A percentile compares a stretch with the other conserved stretches of the same genome.
Evolutionary conservation across 345 rosid species (phyloP).

Genomic region (Passiflora organensis): DNA sequence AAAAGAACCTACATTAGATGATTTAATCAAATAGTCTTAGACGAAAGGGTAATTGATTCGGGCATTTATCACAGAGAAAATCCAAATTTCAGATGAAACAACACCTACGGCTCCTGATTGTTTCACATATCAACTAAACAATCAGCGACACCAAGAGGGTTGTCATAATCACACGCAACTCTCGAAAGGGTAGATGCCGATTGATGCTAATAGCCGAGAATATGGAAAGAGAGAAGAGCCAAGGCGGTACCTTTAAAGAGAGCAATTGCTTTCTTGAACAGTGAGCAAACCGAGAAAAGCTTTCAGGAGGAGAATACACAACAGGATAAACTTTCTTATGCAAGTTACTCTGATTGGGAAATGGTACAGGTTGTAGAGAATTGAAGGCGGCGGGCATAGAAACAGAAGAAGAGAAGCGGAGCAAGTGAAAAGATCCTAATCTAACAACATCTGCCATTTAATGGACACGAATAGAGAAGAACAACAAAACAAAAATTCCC

Average conservation of each 20-base stretch:
- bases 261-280: slow-evolving; percentile 37
- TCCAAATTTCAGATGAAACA: too few relatives aligned
- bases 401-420: slow-evolving; percentile 41
- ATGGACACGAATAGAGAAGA: not conserved
- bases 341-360: slow-evolving; percentile 14
- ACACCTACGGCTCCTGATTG: not conserved
- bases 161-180: not conserved
- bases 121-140: not conserved
- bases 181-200: too few relatives aligned
- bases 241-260: slow-evolving; percentile 43
- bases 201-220: too few relatives aligned
- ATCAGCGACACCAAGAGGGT: not conserved
- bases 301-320: slow-evolving; percentile 23
- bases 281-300: slow-evolving; percentile 22
- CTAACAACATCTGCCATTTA: slow-evolving; percentile 64
- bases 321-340: slow-evolving; percentile 37
- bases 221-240: not conserved
- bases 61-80: too few relatives aligned
- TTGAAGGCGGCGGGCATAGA: slow-evolving; percentile 31
- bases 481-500: not conserved
- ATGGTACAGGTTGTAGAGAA: slow-evolving; percentile 30
- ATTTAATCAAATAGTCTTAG: too few relatives aligned
- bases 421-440: slow-evolving; percentile 35
- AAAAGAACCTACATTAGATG: too few relatives aligned
- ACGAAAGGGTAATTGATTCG: too few relatives aligned